Percentiles rank a stretch among this genome's conserved stretches.
phyloP scores from a whole-genome alignment of 306 rosid species.

The Cucumis cinereus region DNA sequence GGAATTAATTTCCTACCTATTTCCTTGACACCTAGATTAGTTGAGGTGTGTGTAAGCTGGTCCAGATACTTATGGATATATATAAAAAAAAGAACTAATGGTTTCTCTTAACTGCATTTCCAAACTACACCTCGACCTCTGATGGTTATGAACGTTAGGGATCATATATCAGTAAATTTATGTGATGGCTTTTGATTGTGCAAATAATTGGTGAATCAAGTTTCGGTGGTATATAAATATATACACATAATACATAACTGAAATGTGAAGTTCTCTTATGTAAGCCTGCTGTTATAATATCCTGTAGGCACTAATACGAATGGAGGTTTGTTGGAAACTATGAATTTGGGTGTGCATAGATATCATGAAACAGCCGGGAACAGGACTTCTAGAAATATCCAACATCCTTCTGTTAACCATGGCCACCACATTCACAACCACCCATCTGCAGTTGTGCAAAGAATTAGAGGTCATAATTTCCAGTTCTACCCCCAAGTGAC shows the following conservation, averaged over 20 bases:
- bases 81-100: too few species aligned
- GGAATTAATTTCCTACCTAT: too few species aligned
- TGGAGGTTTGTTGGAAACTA: constrained; percentile 10
- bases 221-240: too few species aligned
- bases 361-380: constrained; percentile 53
- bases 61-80: too few species aligned
- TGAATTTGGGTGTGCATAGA: constrained; percentile 55
- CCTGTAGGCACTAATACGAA: constrained; percentile 1
- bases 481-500: constrained; percentile 44
- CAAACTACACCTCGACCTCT: neutral
- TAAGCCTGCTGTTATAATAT: neutral
- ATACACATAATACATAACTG: neutral
- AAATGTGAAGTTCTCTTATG: neutral
- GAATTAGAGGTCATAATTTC: constrained; percentile 52
- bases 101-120: too few species aligned
- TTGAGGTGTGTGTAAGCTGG: too few species aligned
- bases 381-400: constrained; percentile 25
- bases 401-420: constrained; percentile 46
- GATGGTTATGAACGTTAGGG: neutral
- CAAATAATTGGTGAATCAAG: neutral
- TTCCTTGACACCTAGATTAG: too few species aligned
- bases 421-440: constrained; percentile 45
- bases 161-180: neutral
- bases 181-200: neutral
- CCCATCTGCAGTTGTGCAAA: constrained; percentile 52